These are phyloP conservation scores for Paecilomyces niveus DNA, from an alignment of 2,329 filamentous ascomycete genomes.

Conservation along the genomic window DNA sequence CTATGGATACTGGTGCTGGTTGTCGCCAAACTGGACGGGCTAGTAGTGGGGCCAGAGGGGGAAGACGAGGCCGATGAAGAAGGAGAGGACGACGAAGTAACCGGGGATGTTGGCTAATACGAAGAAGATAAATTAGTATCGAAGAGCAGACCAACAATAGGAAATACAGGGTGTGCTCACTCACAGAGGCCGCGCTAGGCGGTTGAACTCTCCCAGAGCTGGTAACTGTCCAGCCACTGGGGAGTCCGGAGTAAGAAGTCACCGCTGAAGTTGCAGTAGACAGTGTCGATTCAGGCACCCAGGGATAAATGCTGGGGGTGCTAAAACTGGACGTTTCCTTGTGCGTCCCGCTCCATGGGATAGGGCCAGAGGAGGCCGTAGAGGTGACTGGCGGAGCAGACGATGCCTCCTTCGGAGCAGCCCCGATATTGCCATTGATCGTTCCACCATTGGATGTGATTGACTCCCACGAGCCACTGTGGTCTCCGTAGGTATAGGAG, in stretches of 20 bases:
- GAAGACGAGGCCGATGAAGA: constrained; percentile 40
- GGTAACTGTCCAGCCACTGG: constrained; percentile 74
- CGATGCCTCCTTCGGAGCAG: constrained; percentile 33
- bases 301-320: constrained; percentile 61
- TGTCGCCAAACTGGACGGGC: not conserved
- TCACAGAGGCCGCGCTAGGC: constrained; percentile 59
- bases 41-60: constrained; percentile 39
- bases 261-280: constrained; percentile 39
- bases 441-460: constrained; percentile 74
- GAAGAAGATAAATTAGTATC: not conserved
- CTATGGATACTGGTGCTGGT: not conserved
- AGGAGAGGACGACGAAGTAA: constrained; percentile 44
- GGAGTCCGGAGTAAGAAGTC: constrained; percentile 50
- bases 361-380: constrained; percentile 52
- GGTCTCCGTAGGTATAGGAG: constrained; percentile 74
- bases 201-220: constrained; percentile 72
- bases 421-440: constrained; percentile 58
- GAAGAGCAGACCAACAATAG: not conserved
- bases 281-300: constrained; percentile 50
- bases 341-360: constrained; percentile 56
- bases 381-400: constrained; percentile 58
- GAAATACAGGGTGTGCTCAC: constrained; percentile 44
- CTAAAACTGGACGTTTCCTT: constrained; percentile 39
- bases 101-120: constrained; percentile 46
- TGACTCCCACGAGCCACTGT: constrained; percentile 69